Evolutionary conservation across 768 basidiomycete species (phyloP).

Genomic region (Mrakia blollopis): DNA sequence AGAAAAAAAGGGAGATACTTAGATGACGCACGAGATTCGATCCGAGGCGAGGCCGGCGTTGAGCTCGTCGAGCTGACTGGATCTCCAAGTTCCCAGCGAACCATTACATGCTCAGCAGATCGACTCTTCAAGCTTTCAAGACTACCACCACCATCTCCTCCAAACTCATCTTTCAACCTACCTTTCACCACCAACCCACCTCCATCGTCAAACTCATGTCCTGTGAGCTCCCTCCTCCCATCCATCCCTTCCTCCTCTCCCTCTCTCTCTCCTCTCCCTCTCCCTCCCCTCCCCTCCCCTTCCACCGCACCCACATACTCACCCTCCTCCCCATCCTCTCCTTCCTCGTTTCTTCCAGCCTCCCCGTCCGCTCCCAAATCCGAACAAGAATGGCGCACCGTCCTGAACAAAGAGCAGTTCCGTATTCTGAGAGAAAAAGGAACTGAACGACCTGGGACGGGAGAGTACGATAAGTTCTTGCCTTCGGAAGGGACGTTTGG

Average conservation of each 20-base stretch:
- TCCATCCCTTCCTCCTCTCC: neutral
- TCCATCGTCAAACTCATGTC: slow-evolving; percentile 14
- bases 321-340: neutral
- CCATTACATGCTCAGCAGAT: neutral
- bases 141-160: neutral
- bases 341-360: neutral
- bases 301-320: neutral
- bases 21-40: neutral
- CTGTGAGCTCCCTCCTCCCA: neutral
- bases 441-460: slow-evolving; percentile 71
- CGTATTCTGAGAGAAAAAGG: slow-evolving; percentile 70
- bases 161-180: neutral
- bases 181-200: neutral
- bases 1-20: neutral
- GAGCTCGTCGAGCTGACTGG: too few species aligned
- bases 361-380: slow-evolving; percentile 3
- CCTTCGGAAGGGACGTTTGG: slow-evolving; percentile 35
- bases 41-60: neutral
- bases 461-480: slow-evolving; percentile 68
- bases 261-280: neutral
- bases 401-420: slow-evolving; percentile 55
- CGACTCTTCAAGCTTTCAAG: neutral
- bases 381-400: slow-evolving; percentile 6
- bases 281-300: neutral
- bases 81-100: neutral